These are phyloP conservation scores for Tylopilus intermedius DNA, from an alignment of 768 basidiomycete species.

Conservation along the genomic window DNA sequence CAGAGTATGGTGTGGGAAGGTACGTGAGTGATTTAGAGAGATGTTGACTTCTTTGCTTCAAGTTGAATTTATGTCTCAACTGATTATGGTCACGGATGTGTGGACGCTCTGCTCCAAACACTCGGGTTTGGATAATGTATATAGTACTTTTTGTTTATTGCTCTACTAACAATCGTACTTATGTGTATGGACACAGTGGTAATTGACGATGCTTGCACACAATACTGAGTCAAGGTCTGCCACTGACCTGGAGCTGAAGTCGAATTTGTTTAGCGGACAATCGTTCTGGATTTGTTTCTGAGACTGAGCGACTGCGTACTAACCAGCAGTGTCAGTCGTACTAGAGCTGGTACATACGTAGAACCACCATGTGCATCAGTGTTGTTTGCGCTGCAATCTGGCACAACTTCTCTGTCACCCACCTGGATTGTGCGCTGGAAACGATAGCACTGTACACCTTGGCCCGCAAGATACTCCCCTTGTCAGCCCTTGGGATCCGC, in stretches of 20 bases:
- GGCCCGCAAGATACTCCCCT: constrained; percentile 46
- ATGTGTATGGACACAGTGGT: no score
- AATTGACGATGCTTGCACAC: no score
- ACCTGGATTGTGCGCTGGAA: constrained; percentile 35
- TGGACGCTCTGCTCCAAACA: neutral
- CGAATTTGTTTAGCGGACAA: no score
- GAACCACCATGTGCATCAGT: constrained; percentile 14
- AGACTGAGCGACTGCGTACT: no score
- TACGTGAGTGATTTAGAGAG: constrained; percentile 46
- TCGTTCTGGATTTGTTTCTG: no score
- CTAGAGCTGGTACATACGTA: constrained; percentile 13
- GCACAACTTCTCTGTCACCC: constrained; percentile 51
- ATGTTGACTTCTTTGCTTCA: neutral
- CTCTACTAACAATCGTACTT: neutral
- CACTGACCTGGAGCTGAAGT: no score
- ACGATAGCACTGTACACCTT: constrained; percentile 37
- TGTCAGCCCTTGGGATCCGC: constrained; percentile 46
- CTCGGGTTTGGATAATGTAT: neutral
- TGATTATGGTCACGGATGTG: constrained; percentile 3
- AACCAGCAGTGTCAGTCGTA: no score
- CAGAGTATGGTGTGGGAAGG: constrained; percentile 44
- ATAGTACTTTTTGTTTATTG: neutral
- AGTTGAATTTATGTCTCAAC: neutral
- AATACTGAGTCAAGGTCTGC: no score
- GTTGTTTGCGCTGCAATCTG: constrained; percentile 35